phyloP scores from a whole-genome alignment of 805 yeast genomes.

The Candida manassasensis region DNA sequence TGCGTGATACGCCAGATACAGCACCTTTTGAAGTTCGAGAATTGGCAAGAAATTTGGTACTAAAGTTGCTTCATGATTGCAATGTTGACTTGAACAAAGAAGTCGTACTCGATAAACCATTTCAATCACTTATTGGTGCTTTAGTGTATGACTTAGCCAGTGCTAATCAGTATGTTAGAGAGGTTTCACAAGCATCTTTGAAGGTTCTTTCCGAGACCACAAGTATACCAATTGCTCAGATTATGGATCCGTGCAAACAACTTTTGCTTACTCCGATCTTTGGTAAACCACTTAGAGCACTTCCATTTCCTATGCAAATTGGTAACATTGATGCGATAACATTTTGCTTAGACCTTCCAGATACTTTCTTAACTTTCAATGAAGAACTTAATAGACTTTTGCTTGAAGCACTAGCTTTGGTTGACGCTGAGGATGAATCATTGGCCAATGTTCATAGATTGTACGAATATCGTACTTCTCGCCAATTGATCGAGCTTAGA shows the following conservation, averaged over 20 bases:
- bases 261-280: conserved; percentile 87
- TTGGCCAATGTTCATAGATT: conserved; percentile 82
- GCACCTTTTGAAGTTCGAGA: conserved; percentile 77
- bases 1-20: conserved; percentile 84
- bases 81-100: conserved; percentile 56
- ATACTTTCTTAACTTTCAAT: conserved; percentile 77
- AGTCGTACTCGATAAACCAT: conserved; percentile 63
- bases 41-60: conserved; percentile 64
- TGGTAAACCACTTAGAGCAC: conserved; percentile 92
- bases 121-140: conserved; percentile 80
- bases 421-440: conserved; percentile 97
- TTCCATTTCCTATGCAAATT: conserved; percentile 98
- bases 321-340: conserved; percentile 98
- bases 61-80: conserved; percentile 61
- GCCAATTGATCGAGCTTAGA: conserved; percentile 79
- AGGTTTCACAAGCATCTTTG: conserved; percentile 72
- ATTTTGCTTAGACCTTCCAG: conserved; percentile 76
- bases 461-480: conserved; percentile 81
- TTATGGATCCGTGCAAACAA: conserved; percentile 79
- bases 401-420: conserved; percentile 87
- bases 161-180: conserved; percentile 77
- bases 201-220: conserved; percentile 66
- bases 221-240: conserved; percentile 60
- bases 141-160: conserved; percentile 90
- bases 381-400: conserved; percentile 84